Evolutionary conservation across 1,284 basidiomycete species (phyloP), one percentile per base, ranked within the genome.

Genomic region (Apiotrichum gamsii): DNA sequence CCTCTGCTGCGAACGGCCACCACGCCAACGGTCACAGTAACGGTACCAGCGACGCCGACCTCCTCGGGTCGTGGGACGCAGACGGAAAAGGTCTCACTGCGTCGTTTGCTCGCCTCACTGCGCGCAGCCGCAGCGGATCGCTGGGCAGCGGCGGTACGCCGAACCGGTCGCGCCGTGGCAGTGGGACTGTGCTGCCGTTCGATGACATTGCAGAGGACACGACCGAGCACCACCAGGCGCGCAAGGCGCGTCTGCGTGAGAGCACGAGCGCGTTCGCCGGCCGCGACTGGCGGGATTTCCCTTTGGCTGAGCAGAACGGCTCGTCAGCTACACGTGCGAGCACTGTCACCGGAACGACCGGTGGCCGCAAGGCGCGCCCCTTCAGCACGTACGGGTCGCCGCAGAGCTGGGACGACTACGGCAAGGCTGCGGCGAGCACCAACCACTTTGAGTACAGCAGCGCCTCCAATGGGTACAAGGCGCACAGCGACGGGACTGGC

Each of bases 21-120:
- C 13, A 10, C 29, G 18, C 13, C 39, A 19, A 3, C 24, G 39
- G 4, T 40, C n/a, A 4, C 6, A 16, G 9, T 19, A 28, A 28
- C 8, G 25, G 38, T 20, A 30, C 25, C 42, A 34, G 21, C 16
- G 30, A 34, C 20, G 24, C 31, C 23, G 66, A 67, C 45, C 51
- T 68, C 39, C 47, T 69, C 14, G 64, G 65, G 13, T 53, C 49
- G 8, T 68, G 63, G 67, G 59, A 59, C 15, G 47, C 58, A 2
- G 54, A 64, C 29, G 60, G 56, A 6, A 56, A 57, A 9, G 62
- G 59, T 8, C 49, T 72, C 13, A 62, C 64, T 0, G 53, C 64
- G 4, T 53, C 54, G 8, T 69, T 70, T 43, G 45, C 43, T 14
- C 39, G 45, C 10, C 21, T 62, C 19, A 39, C 39, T 43, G 38